phyloP scores from a whole-genome alignment of 495 filamentous ascomycete genomes.

The Penicillium psychrofluorescens region DNA sequence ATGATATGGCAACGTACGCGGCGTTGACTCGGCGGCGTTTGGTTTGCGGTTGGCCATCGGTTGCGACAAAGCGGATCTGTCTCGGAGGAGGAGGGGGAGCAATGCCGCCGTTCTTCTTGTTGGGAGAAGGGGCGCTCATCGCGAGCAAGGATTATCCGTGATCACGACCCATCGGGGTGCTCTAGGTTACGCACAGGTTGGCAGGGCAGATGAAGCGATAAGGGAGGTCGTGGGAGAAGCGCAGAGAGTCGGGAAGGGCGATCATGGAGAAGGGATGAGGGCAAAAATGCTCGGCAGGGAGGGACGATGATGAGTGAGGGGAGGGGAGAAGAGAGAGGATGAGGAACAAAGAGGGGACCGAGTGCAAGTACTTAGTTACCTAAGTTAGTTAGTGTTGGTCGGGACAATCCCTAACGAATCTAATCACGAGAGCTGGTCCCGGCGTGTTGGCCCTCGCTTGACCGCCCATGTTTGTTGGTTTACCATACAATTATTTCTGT shows the following conservation, averaged over 20 bases:
- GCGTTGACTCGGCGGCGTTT: slow-evolving; percentile 76
- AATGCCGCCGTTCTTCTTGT: slow-evolving; percentile 34
- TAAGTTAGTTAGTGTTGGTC: too few species aligned
- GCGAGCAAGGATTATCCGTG: slow-evolving; percentile 36
- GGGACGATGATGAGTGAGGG: slow-evolving; percentile 4
- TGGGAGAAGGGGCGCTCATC: slow-evolving; percentile 40
- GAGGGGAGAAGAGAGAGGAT: background rate
- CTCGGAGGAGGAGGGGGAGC: slow-evolving; percentile 30
- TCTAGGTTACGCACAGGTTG: background rate
- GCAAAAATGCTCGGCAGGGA: slow-evolving; percentile 13
- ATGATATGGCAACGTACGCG: slow-evolving; percentile 48
- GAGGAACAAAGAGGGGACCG: background rate
- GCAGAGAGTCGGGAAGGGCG: slow-evolving; percentile 1
- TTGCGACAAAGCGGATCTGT: slow-evolving; percentile 71
- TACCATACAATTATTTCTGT: slow-evolving; percentile 1
- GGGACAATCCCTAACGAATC: too few species aligned
- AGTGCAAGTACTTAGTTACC: background rate
- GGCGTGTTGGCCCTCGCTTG: background rate
- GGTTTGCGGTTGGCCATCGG: slow-evolving; percentile 72
- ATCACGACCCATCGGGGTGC: slow-evolving; percentile 32
- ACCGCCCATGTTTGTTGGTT: too few species aligned
- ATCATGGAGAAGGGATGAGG: slow-evolving; percentile 4
- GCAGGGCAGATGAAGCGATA: slow-evolving; percentile 9
- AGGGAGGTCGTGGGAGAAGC: slow-evolving; percentile 7
- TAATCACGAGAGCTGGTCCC: too few species aligned